These are phyloP conservation scores for Diaporthe amygdali DNA, from an alignment of 2,329 filamentous ascomycete species.

Conservation along the genomic window DNA sequence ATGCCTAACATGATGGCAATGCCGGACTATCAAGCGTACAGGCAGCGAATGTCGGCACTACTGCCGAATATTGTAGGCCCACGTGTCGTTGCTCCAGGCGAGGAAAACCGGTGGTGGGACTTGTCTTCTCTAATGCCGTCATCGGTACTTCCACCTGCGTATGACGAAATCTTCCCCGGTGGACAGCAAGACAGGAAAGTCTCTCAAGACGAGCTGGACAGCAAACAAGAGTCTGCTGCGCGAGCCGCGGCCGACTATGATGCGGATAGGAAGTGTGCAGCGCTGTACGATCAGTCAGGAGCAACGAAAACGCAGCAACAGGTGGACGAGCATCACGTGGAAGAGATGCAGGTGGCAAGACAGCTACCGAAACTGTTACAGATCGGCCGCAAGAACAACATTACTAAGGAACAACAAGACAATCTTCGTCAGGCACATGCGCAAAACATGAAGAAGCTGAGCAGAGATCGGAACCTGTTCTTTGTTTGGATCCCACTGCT, in stretches of 20 bases:
- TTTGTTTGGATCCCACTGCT: slow-evolving; percentile 59
- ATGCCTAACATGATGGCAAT: slow-evolving; percentile 71
- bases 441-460: slow-evolving; percentile 66
- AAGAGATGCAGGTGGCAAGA: slow-evolving; percentile 30
- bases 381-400: slow-evolving; percentile 67
- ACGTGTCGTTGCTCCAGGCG: slow-evolving; percentile 53
- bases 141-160: slow-evolving; percentile 70
- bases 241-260: slow-evolving; percentile 63
- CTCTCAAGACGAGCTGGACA: slow-evolving; percentile 50
- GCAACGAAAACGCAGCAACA: slow-evolving; percentile 25
- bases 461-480: slow-evolving; percentile 70
- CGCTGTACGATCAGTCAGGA: slow-evolving; percentile 53
- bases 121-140: slow-evolving; percentile 60
- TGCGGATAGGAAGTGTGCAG: slow-evolving; percentile 62
- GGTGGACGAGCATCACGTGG: slow-evolving; percentile 25
- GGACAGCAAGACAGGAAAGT: slow-evolving; percentile 58
- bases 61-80: slow-evolving; percentile 67
- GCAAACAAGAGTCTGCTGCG: slow-evolving; percentile 63
- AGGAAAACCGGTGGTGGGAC: slow-evolving; percentile 71
- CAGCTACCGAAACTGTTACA: slow-evolving; percentile 52
- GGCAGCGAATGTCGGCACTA: slow-evolving; percentile 73
- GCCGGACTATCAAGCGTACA: slow-evolving; percentile 74
- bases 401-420: slow-evolving; percentile 70
- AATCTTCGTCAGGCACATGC: slow-evolving; percentile 66
- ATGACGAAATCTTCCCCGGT: slow-evolving; percentile 77